Percentiles rank a stretch among this genome's conserved stretches.
Evolutionary conservation across 1,284 basidiomycete genomes (phyloP).

Genomic region (Heterobasidion annosum): DNA sequence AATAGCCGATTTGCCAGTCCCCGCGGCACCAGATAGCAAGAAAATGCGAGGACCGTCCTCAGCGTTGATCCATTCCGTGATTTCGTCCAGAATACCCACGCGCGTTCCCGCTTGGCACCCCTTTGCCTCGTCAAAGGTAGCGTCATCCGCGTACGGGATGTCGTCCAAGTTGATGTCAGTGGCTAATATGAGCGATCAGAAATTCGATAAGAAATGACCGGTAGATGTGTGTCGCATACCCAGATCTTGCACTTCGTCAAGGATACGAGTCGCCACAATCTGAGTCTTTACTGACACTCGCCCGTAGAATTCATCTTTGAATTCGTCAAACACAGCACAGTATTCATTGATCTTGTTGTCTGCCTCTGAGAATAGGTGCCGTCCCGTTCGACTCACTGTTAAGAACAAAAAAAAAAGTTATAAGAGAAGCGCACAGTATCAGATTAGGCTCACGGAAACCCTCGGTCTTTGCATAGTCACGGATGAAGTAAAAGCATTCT

Average conservation of each 20-base stretch:
- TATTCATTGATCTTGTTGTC: background rate
- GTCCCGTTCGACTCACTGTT: background rate
- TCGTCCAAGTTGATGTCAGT: no score
- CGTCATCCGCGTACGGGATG: no score
- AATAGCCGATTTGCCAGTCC: background rate
- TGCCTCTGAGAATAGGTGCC: background rate
- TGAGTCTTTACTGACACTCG: background rate
- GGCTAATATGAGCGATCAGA: background rate
- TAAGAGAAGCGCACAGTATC: background rate
- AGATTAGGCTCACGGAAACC: background rate
- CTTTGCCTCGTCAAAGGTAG: no score
- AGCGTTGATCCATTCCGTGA: background rate
- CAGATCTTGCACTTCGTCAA: background rate
- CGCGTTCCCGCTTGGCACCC: no score
- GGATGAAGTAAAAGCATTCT: background rate
- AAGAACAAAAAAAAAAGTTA: background rate
- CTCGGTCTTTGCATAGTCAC: background rate
- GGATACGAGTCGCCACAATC: background rate
- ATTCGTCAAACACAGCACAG: background rate
- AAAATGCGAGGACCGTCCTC: background rate
- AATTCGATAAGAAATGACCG: background rate
- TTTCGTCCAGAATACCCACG: no score
- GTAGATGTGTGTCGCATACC: background rate
- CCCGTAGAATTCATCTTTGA: background rate
- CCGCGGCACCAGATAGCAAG: background rate